Percentiles rank a stretch among this genome's conserved stretches.
Evolutionary conservation across 345 rosid genomes (phyloP).

Genomic region (Rhodamnia rubescens): DNA sequence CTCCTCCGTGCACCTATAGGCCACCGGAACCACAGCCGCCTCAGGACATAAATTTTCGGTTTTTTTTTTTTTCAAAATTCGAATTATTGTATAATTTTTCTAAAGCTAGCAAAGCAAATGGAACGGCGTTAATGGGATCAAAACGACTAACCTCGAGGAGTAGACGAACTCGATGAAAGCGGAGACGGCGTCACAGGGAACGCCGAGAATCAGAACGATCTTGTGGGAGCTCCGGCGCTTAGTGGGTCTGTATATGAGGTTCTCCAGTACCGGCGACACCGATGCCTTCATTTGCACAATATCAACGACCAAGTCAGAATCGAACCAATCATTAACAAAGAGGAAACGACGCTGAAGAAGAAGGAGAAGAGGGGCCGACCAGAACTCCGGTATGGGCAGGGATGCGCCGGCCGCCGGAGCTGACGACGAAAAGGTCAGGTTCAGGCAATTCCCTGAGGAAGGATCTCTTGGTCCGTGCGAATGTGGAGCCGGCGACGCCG

Average conservation of each 20-base stretch:
- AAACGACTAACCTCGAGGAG: conserved; percentile 44
- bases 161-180: conserved; percentile 55
- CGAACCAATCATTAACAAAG: background rate
- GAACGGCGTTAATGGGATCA: background rate
- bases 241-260: conserved; percentile 34
- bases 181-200: conserved; percentile 70
- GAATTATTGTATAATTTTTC: background rate
- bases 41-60: background rate
- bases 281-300: conserved; percentile 28
- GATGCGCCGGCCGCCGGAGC: conserved; percentile 63
- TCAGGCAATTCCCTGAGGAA: conserved; percentile 18
- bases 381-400: conserved; percentile 56
- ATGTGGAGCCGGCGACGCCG: background rate
- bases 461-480: background rate
- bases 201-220: conserved; percentile 65
- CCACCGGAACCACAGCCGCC: background rate
- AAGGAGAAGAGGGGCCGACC: conserved; percentile 16
- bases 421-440: conserved; percentile 52
- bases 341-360: background rate
- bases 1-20: conserved; percentile 40
- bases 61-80: background rate
- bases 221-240: conserved; percentile 41
- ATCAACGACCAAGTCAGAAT: background rate
- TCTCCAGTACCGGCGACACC: conserved; percentile 58
- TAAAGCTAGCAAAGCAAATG: background rate